Base-by-base conservation (phyloP, 2,329 filamentous ascomycete species). In the Fusarium sp. region DNA sequence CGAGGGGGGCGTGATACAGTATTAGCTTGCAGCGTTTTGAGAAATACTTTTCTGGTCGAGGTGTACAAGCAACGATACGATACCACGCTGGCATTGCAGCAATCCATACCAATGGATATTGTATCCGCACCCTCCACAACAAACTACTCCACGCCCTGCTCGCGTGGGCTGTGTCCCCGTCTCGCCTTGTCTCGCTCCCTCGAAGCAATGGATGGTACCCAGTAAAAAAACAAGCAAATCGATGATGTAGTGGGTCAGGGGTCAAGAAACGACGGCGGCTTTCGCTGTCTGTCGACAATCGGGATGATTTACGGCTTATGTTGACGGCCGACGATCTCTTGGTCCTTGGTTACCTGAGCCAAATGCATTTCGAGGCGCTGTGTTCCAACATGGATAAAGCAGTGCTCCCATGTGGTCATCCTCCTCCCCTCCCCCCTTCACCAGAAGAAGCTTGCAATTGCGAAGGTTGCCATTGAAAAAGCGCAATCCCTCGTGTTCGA, bases 201-300 rank as follows among this genome's bases (percentile, higher is more conserved):
- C 25, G 14, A 29, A 42, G 38, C 16, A 61, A 13, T 33, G 31
- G 31, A 33, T 33, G 31, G 51, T 42, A 33, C 18, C 57, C 29
- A 49, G 54, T 36, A 29, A 29, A 13, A 34, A 14, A 13, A 58
- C 14, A 18, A n/a, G 14, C 23, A 29, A 67, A 58, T 74, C 70
- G 65, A 74, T 73, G 71, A 74, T 74, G 73, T 65, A 71, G 73
- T 65, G 71, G 62, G 61, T 56, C 73, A 72, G 67, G 72, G 69
- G 64, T 69, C 55, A 40, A 63, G 61, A 72, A 73, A 71, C 62
- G 66, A 67, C 64, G 44, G 72, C 58, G 44, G 65, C 57, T 64
- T 69, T 54, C 25, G 50, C 34, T 61, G 50, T 70, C 50, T 60
- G n/a, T 64, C 40, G 44, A 58, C 58, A 46, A 54, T 71, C 62